phyloP scores from a whole-genome alignment of 805 yeast species.

The Candida taoyuanica region DNA sequence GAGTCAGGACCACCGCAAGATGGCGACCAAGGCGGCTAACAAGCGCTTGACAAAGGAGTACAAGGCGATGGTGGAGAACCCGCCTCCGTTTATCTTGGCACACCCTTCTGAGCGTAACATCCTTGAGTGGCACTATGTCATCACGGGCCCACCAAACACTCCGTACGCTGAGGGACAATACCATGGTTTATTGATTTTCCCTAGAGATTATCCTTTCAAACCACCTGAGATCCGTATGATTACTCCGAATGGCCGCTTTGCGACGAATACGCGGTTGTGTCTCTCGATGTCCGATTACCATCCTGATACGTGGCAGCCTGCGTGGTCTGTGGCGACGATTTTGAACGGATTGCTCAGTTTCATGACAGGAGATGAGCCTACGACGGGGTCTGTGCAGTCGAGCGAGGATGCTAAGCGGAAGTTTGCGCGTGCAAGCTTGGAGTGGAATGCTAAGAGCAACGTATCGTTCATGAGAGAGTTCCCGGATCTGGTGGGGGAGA shows the following conservation, averaged over 20 bases:
- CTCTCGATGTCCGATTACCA: slow-evolving; percentile 92
- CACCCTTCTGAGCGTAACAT: slow-evolving; percentile 85
- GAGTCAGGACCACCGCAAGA: slow-evolving; percentile 9
- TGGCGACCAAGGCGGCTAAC: slow-evolving; percentile 43
- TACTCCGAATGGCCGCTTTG: slow-evolving; percentile 88
- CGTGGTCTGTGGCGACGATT: slow-evolving; percentile 90
- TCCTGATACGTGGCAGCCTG: slow-evolving; percentile 94
- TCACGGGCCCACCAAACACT: slow-evolving; percentile 88
- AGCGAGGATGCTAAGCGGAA: slow-evolving; percentile 51
- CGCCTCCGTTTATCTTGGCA: slow-evolving; percentile 82
- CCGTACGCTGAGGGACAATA: slow-evolving; percentile 85
- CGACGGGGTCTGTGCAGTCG: slow-evolving; percentile 78
- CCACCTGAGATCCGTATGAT: slow-evolving; percentile 88
- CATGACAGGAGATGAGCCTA: slow-evolving; percentile 83
- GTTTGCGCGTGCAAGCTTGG: slow-evolving; percentile 55
- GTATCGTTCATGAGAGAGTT: slow-evolving; percentile 57
- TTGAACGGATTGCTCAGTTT: slow-evolving; percentile 83
- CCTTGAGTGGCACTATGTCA: slow-evolving; percentile 89
- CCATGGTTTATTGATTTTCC: slow-evolving; percentile 83
- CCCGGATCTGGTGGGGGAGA: slow-evolving; percentile 54
- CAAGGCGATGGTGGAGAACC: slow-evolving; percentile 67
- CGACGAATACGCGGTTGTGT: slow-evolving; percentile 76
- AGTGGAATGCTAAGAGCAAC: slow-evolving; percentile 55
- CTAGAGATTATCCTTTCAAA: slow-evolving; percentile 82
- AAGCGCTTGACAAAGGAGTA: slow-evolving; percentile 71